A percentile compares a stretch with the other conserved stretches of the same genome.
Conservation (phyloP, 2,329 filamentous ascomycete species). For the Endoconidiophora laricicola region DNA sequence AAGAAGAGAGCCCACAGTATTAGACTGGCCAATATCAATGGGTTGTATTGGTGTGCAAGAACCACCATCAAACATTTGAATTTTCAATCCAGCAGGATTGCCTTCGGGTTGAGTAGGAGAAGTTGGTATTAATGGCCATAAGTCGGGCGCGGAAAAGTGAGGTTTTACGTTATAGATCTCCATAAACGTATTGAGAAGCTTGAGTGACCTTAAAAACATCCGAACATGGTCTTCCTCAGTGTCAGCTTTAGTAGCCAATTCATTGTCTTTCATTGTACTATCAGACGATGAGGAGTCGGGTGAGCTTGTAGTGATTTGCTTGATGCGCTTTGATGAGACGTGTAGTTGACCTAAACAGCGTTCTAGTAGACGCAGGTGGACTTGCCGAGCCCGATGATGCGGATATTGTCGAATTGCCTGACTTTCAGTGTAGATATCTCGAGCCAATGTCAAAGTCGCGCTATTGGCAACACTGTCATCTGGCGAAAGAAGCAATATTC, state of each 20-base stretch:
- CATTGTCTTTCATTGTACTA: conserved; percentile 27
- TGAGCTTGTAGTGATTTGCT: neutral
- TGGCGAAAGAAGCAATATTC: conserved; percentile 55
- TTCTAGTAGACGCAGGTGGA: conserved; percentile 55
- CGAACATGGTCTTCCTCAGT: conserved; percentile 34
- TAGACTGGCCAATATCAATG: conserved; percentile 50
- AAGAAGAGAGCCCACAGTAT: conserved; percentile 54
- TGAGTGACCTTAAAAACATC: conserved; percentile 51
- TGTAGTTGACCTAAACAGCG: conserved; percentile 57
- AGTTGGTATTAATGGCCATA: conserved; percentile 35
- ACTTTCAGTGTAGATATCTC: conserved; percentile 51
- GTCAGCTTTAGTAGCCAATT: conserved; percentile 23
- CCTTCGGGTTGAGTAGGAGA: conserved; percentile 39
- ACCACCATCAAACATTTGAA: conserved; percentile 53
- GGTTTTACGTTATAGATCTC: conserved; percentile 45
- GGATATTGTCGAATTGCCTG: conserved; percentile 32
- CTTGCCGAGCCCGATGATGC: conserved; percentile 31
- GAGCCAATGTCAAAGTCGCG: conserved; percentile 54
- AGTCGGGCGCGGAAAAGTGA: conserved; percentile 41
- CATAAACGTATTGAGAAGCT: conserved; percentile 51
- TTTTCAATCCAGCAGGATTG: conserved; percentile 49
- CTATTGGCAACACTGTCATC: conserved; percentile 46
- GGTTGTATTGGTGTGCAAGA: conserved; percentile 41
- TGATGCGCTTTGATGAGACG: conserved; percentile 39
- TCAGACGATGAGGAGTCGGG: conserved; percentile 28